Base-by-base conservation (phyloP, 371 early-diverging fungal genomes). In the Nematocida sp. region DNA sequence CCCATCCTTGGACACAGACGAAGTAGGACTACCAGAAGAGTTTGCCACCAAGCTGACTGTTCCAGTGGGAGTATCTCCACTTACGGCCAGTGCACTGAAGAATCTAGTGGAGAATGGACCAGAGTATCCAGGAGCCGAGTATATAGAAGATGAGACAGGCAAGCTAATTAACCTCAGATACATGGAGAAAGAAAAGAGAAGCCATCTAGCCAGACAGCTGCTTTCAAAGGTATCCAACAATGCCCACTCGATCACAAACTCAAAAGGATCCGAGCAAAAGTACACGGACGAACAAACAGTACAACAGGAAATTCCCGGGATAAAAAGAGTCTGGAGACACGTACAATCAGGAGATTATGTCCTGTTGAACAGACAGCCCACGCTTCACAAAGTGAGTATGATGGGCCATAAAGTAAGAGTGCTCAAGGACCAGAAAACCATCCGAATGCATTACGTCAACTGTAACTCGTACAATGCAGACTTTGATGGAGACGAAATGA, bases 401-500 rank as follows among this genome's bases (percentile, higher is more conserved):
- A 96, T 97, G 91, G 96, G 93, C 1, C 96, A 96, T 86, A 90
- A 89, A 40, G 96, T 94, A 9, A 88, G 90, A 65, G 88, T 99
- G 21, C 86, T 99, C 19, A 92, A 93, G 13, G 92, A 91, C 27
- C 95, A 95, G 81, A 95, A 91, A 77, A 97, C 98, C 2, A 90
- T 99, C 82, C 89, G 99, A 52, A 92, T 99, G 93, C 98, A 99
- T 85, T 99, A 97, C 82, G 94, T 94, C 53, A 87, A 88, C 81
- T 91, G 92, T 85, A 94, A 93, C 81, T 89, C 92, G 5, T 93
- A 92, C 80, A 95, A 95, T 82, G 97, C 97, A 65, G 99, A 99
- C 87, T 97, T 99, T 85, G 99, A 97, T 84, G 99, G 99, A 80
- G 99, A 97, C 85, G 99, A 99, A 85, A 99, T 99, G 96, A 99